Percentiles rank a stretch among this genome's conserved stretches.
phyloP scores from a whole-genome alignment of 495 filamentous ascomycete species.

The Beverwykella pulmonaria region DNA sequence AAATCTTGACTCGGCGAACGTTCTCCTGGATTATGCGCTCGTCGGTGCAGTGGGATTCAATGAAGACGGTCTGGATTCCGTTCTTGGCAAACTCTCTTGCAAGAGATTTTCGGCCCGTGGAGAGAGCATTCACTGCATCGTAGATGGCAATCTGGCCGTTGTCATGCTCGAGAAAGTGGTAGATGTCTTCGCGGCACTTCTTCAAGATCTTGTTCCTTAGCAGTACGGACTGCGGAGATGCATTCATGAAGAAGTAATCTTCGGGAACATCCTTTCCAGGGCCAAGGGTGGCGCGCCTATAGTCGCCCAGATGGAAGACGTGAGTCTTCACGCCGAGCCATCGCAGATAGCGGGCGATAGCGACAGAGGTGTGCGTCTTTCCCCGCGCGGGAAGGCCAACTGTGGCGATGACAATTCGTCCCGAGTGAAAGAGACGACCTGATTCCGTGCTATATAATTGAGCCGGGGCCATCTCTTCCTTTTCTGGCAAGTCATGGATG shows the following conservation, averaged over 20 bases:
- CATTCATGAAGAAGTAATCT: constrained; percentile 97
- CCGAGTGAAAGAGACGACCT: constrained; percentile 94
- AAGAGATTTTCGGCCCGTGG: constrained; percentile 78
- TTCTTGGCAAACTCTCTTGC: constrained; percentile 97
- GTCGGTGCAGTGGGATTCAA: constrained; percentile 94
- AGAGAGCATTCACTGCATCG: constrained; percentile 94
- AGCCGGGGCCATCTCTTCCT: constrained; percentile 85
- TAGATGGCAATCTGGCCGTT: constrained; percentile 99
- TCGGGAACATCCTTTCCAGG: constrained; percentile 85
- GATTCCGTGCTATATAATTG: constrained; percentile 98
- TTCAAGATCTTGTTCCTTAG: constrained; percentile 95
- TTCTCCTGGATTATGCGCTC: constrained; percentile 95
- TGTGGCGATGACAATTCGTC: constrained; percentile 94
- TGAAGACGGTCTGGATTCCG: constrained; percentile 92
- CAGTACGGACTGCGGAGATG: constrained; percentile 81
- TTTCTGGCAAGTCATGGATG: constrained; percentile 89
- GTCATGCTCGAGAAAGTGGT: constrained; percentile 91
- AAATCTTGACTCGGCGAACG: constrained; percentile 95
- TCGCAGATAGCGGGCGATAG: constrained; percentile 88
- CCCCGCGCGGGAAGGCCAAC: constrained; percentile 94
- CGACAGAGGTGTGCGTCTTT: constrained; percentile 98
- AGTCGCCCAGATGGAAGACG: constrained; percentile 96
- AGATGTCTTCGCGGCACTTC: constrained; percentile 96
- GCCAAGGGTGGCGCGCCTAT: constrained; percentile 87
- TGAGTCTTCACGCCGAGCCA: constrained; percentile 99